These are phyloP conservation scores for Zymoseptoria ardabiliae DNA, from an alignment of 2,329 filamentous ascomycete species.

Conservation along the genomic window DNA sequence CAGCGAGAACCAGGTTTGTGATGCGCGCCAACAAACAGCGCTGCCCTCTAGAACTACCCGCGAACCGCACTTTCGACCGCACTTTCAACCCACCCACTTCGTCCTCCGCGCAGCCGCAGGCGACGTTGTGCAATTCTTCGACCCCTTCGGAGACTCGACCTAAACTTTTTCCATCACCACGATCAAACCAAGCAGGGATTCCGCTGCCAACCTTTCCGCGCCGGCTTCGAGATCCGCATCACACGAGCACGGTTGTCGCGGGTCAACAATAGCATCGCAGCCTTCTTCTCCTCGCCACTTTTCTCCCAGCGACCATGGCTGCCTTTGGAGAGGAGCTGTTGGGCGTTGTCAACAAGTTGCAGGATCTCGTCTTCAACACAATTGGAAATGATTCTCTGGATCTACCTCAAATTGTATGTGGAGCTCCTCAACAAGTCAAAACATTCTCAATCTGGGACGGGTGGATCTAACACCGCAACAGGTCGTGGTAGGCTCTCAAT, in stretches of 20 bases:
- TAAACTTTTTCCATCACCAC: not conserved
- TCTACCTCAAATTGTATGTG: constrained; percentile 88
- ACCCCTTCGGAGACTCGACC: not conserved
- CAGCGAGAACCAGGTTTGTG: not conserved
- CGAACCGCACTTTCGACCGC: not conserved
- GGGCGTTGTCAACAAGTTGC: constrained; percentile 92
- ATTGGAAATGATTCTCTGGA: constrained; percentile 98
- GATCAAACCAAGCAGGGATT: not conserved
- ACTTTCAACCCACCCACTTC: not conserved
- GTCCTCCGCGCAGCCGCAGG: not conserved
- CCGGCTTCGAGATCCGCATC: not conserved
- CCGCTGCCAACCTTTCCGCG: not conserved
- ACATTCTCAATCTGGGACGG: not conserved
- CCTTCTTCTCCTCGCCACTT: not conserved
- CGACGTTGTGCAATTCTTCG: not conserved
- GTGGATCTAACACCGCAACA: constrained; percentile 34
- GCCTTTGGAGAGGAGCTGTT: constrained; percentile 93
- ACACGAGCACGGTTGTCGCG: not conserved
- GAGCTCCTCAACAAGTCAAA: not conserved
- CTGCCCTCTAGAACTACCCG: not conserved
- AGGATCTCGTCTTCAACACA: constrained; percentile 98
- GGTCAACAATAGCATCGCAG: not conserved
- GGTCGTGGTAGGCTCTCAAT: constrained; percentile 98
- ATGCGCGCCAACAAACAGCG: not conserved
- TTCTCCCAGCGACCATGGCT: constrained; percentile 55